Evolutionary conservation across 805 yeast genomes (phyloP), one percentile per base, ranked within the genome.

Genomic region (Sungouiozyma ichnusensis): DNA sequence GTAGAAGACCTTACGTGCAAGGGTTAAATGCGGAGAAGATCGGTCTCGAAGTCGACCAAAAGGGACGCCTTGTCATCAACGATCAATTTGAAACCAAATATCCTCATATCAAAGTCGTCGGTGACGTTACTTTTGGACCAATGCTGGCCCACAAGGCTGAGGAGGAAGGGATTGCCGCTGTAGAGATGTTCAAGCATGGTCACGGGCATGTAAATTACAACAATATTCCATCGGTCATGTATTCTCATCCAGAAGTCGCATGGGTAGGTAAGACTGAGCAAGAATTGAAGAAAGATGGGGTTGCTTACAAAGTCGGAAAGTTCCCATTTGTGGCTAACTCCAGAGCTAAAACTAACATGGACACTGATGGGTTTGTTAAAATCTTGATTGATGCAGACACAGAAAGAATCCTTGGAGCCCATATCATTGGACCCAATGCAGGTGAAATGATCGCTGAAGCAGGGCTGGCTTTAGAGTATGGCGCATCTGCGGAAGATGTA

Each of bases 141-240:
- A 92, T 92, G 99, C 77, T 92, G 69, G 99, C 99, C 51, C 99
- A 92, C 77, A 92, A 92, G 76, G 99, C 99, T 49, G 99, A 92
- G 74, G 99, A 92, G 67, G 99, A 92, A 74, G 99, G 96, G 69
- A 81, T 92, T 54, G 99, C 99, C 44, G 97, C 95, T 52, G 97
- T 76, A 51, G 99, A 92, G 72, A 85, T 78, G 73, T 77, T 92
- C 65, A 86, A 86, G 73, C 68, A 68, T 53, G 98, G 97, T 52
- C 84, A 83, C 63, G 99, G 99, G 46, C 98, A 92, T 65, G 97
- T 92, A 54, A 92, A 92, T 79, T 92, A 92, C 70, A 94, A 81
- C 56, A 94, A 85, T 72, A 92, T 92, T 55, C 99, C 99, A 52
- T 79, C 96, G 31, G 98, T 92, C 53, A 92, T 92, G 98, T 92